Evolutionary conservation across 2,329 filamentous ascomycete genomes (phyloP).

Genomic region (Ophiocordyceps camponoti-floridani): DNA sequence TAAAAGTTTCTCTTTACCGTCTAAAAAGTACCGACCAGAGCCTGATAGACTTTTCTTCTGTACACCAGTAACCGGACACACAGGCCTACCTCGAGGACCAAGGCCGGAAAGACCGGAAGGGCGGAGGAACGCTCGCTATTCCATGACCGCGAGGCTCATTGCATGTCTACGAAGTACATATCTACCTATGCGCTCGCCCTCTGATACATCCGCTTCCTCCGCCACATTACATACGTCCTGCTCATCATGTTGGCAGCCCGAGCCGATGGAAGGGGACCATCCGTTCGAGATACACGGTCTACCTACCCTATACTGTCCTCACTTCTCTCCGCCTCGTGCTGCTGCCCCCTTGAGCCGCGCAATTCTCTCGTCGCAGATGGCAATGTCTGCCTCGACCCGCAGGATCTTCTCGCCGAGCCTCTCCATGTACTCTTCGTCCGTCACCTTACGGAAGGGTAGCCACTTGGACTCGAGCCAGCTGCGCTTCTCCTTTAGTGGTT

Average conservation of each 20-base stretch:
- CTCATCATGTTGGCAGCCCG: not conserved
- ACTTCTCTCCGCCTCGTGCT: not conserved
- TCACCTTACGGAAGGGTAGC: constrained; percentile 52
- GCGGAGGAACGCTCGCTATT: not conserved
- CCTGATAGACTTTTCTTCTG: not conserved
- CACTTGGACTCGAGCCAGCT: constrained; percentile 41
- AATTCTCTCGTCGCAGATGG: constrained; percentile 61
- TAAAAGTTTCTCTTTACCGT: no score
- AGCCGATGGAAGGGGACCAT: not conserved
- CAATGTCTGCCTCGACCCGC: constrained; percentile 57
- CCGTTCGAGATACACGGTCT: not conserved
- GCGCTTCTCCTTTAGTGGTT: constrained; percentile 10
- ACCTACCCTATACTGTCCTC: not conserved
- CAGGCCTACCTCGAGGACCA: not conserved
- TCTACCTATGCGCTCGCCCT: not conserved
- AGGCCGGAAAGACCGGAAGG: not conserved
- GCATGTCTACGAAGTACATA: no score
- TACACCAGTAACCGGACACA: not conserved
- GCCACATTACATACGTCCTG: not conserved
- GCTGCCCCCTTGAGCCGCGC: constrained; percentile 13
- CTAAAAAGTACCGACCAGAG: not conserved
- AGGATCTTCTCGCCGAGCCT: constrained; percentile 57
- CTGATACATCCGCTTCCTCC: not conserved
- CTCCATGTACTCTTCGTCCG: constrained; percentile 53
- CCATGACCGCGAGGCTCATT: not conserved